Percentiles rank a stretch among this genome's conserved stretches.
Evolutionary conservation across 2,329 filamentous ascomycete genomes (phyloP).

Genomic region (Pseudohalonectria lignicola): DNA sequence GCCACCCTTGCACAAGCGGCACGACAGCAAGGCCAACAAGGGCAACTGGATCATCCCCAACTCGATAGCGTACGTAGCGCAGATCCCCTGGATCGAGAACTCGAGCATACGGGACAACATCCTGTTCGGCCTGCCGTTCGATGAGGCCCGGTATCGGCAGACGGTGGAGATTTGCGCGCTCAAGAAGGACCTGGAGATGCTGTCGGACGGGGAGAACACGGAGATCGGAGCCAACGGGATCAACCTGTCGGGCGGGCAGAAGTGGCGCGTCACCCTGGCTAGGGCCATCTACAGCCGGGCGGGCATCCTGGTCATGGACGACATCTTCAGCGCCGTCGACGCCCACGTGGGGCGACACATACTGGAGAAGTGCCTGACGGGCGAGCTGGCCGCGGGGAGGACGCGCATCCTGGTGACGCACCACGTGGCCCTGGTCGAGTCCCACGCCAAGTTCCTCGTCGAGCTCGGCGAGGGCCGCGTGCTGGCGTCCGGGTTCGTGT

Average conservation of each 20-base stretch:
- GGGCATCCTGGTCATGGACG: constrained; percentile 66
- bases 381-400: constrained; percentile 55
- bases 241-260: constrained; percentile 73
- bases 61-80: constrained; percentile 63
- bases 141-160: constrained; percentile 57
- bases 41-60: constrained; percentile 59
- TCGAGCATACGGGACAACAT: constrained; percentile 71
- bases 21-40: constrained; percentile 50
- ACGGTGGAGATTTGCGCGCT: constrained; percentile 65
- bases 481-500: constrained; percentile 51
- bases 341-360: constrained; percentile 72
- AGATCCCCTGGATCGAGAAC: constrained; percentile 81
- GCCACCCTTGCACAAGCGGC: constrained; percentile 39
- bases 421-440: constrained; percentile 60
- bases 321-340: constrained; percentile 76
- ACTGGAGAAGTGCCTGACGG: constrained; percentile 64
- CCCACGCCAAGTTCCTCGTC: constrained; percentile 63
- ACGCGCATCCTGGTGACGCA: constrained; percentile 76
- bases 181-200: constrained; percentile 63
- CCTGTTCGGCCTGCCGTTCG: constrained; percentile 61
- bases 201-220: constrained; percentile 66
- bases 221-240: constrained; percentile 80
- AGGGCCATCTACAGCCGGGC: constrained; percentile 71
- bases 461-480: constrained; percentile 60
- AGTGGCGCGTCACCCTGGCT: constrained; percentile 72